A percentile compares a stretch with the other conserved stretches of the same genome.
phyloP scores from a whole-genome alignment of 495 filamentous ascomycete genomes.

The Hyaloscypha hepaticicola region DNA sequence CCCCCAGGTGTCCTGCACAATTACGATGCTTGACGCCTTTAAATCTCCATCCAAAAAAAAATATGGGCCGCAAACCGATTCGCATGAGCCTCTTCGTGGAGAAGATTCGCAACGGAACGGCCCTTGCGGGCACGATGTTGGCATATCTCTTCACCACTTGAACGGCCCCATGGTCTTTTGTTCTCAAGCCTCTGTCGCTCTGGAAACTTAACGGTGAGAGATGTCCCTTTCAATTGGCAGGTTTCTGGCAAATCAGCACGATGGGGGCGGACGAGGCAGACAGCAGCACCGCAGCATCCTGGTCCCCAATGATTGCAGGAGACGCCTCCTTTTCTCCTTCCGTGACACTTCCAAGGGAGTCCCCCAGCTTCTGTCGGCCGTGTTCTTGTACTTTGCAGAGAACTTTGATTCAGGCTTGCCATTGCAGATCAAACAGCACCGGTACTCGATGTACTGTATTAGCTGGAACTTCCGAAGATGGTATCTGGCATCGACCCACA shows the following conservation, averaged over 20 bases:
- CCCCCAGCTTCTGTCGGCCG: background rate
- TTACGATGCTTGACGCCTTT: background rate
- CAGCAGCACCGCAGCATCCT: constrained; percentile 5
- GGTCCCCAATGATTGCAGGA: background rate
- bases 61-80: background rate
- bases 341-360: background rate
- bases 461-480: background rate
- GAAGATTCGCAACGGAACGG: background rate
- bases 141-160: background rate
- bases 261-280: constrained; percentile 9
- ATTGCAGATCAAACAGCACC: constrained; percentile 4
- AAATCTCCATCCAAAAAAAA: background rate
- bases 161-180: background rate
- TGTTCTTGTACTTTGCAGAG: background rate
- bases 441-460: background rate
- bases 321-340: background rate
- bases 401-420: background rate
- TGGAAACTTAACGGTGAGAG: background rate
- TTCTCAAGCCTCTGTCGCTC: background rate
- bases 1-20: background rate
- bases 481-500: background rate
- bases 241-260: background rate
- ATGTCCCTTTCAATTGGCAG: background rate
- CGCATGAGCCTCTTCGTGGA: background rate
- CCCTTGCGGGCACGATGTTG: background rate